phyloP scores from a whole-genome alignment of 2,329 filamentous ascomycete species.

The Ilyonectria destructans region DNA sequence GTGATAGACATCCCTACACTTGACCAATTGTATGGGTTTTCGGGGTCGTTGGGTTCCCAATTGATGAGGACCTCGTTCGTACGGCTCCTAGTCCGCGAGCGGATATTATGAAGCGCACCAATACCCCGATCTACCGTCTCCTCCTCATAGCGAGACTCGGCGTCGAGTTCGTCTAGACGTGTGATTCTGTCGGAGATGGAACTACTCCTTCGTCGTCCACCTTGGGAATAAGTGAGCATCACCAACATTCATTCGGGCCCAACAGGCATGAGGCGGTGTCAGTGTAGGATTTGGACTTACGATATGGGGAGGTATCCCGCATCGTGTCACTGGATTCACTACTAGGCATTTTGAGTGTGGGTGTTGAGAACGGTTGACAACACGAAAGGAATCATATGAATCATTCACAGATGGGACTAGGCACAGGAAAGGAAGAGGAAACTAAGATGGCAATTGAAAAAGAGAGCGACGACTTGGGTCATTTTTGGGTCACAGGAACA shows the following conservation, averaged over 20 bases:
- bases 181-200: conserved; percentile 46
- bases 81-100: conserved; percentile 53
- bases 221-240: conserved; percentile 40
- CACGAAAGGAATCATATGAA: conserved; percentile 9
- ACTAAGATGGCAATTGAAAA: conserved; percentile 13
- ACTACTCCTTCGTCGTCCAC: conserved; percentile 46
- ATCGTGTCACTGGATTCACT: conserved; percentile 50
- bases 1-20: conserved; percentile 46
- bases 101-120: conserved; percentile 54
- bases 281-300: conserved; percentile 41
- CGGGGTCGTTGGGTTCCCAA: conserved; percentile 65
- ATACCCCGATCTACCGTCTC: conserved; percentile 58
- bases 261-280: conserved; percentile 1
- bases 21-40: conserved; percentile 71
- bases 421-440: conserved; percentile 15
- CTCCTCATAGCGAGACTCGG: conserved; percentile 58
- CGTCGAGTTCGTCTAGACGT: conserved; percentile 58
- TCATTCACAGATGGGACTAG: conserved; percentile 39
- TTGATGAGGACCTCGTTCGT: conserved; percentile 57
- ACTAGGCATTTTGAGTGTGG: conserved; percentile 40
- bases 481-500: conserved; percentile 34
- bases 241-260: conserved; percentile 4
- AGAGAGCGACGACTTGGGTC: conserved; percentile 13
- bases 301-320: conserved; percentile 46
- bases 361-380: conserved; percentile 16